Base-by-base conservation (phyloP, 1,284 basidiomycete genomes). In the Baeospora myosura region DNA sequence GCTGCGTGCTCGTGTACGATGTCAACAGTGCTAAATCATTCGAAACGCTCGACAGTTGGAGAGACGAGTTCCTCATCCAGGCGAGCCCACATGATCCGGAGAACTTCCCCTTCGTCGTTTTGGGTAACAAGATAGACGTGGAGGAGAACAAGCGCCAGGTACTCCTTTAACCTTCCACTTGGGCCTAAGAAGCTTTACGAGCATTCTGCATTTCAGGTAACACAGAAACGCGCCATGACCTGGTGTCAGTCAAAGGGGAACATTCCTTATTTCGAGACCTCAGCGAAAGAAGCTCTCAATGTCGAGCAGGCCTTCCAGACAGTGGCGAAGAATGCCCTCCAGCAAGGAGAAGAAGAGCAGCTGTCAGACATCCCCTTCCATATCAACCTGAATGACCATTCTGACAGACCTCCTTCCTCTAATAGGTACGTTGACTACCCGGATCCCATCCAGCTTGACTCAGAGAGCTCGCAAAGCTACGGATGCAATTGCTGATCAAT, bases 191-290 rank as follows among this genome's bases (percentile, higher is more conserved):
- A 23, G n/a, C 32, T 42, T 29, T 23, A 47, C 29, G 32, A 42
- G 17, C 20, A 24, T 16, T 14, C 36, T 36, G 37, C 38, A 23
- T 38, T 43, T 4, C 51, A 94, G 91, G 93, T 98, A 20, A 93
- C 92, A 6, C 96, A 99, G 81, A 99, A 99, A 66, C 88, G 96
- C 40, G 96, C 96, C 17, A 98, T 98, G 93, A 91, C 92, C 6
- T 99, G 96, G 96, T 99, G 96, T 66, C 94, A 98, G 61, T 88
- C 91, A 49, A 98, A 98, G 71, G 96, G 96, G 57, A 98, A 98
- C 67, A 98, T 98, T 53, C 96, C 96, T 11, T 99, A 98, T 68
- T 99, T 98, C 65, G 96, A 99, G 71, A 98, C 96, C 1, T 98
- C 95, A 7, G 96, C 96, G 32, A 98, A 98, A 71, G 96, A 99